phyloP scores from a whole-genome alignment of 1,139 yeast genomes.

The Pichia cactophila region DNA sequence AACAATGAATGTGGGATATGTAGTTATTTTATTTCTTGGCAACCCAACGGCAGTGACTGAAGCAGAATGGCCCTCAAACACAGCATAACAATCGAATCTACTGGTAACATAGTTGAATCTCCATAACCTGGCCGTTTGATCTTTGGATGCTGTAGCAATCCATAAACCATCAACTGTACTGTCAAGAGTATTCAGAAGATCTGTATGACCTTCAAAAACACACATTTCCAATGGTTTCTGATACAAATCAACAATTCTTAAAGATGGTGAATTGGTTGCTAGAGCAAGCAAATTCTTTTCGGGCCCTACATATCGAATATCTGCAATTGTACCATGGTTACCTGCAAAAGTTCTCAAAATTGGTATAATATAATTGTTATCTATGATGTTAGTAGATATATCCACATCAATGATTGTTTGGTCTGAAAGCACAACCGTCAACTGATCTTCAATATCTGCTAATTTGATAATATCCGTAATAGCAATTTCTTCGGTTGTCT shows the following conservation, averaged over 20 bases:
- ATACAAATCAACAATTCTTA: constrained; percentile 58
- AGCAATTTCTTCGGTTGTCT: constrained; percentile 61
- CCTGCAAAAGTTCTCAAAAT: constrained; percentile 65
- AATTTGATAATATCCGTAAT: constrained; percentile 46
- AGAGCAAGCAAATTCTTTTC: constrained; percentile 50
- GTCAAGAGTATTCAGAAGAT: constrained; percentile 75
- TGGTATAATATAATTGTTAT: constrained; percentile 30
- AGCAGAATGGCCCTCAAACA: constrained; percentile 79
- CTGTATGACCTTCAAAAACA: constrained; percentile 74
- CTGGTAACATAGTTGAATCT: constrained; percentile 36
- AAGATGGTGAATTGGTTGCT: constrained; percentile 92
- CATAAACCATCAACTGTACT: constrained; percentile 72
- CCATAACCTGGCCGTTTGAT: constrained; percentile 82
- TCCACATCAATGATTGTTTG: constrained; percentile 65
- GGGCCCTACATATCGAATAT: constrained; percentile 71
- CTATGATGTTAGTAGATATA: constrained; percentile 25
- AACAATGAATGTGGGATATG: constrained; percentile 61
- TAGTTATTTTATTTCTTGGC: constrained; percentile 47
- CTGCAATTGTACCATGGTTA: constrained; percentile 94
- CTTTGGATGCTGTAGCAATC: constrained; percentile 94
- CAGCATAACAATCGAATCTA: constrained; percentile 47
- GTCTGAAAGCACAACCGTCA: constrained; percentile 60
- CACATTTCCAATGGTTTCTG: constrained; percentile 52
- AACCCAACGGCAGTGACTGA: constrained; percentile 78
- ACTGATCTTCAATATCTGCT: constrained; percentile 20